Evolutionary conservation across 257 asterid species (phyloP), one percentile per base, ranked within the genome.

Genomic region (Primulina eburnea): DNA sequence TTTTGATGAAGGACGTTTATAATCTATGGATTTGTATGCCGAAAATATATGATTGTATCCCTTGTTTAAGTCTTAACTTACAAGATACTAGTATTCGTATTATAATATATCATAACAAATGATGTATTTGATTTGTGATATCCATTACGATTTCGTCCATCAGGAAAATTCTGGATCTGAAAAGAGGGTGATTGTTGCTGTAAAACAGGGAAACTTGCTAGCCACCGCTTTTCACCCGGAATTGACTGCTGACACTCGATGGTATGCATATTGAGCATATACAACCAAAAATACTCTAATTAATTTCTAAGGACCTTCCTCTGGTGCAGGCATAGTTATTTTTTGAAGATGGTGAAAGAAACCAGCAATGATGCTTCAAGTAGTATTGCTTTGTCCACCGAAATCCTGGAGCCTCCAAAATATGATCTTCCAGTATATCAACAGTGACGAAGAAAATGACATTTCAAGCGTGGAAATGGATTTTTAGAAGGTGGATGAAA

Each of bases 171-270:
- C 70, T 9, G 82, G 26, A 55, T 60, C 87, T 3, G 86, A 29
- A 30, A 80, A 79, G 75, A 86, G 83, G 77, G 95, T 88, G 35
- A 82, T 94, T 20, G 95, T 94, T 69, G 98, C 99, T 16, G 96
- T 94, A 77, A 91, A 86, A 83, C 99, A 94, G 81, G 99, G 97
- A 43, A 89, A 90, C 78, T 73, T 94, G 82, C 85, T 94, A 61
- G 99, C 99, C 74, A 94, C 99, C 69, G 99, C 99, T 57, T 94
- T 94, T 71, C 99, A 94, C 79, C 99, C 99, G n/a, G 99, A 94
- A 82, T 73, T 94, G 78, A 94, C 99, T 65, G 92, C 97, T 28
- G 98, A 94, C 69, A 80, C 86, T 43, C 83, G 99, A 76, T 92
- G 98, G 98, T 90, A 70, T 20, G 77, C 71, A 20, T 74, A 40